Evolutionary conservation across 441 rosid species (phyloP), one percentile per base, ranked within the genome.

Genomic region (Adansonia madagascariensis): DNA sequence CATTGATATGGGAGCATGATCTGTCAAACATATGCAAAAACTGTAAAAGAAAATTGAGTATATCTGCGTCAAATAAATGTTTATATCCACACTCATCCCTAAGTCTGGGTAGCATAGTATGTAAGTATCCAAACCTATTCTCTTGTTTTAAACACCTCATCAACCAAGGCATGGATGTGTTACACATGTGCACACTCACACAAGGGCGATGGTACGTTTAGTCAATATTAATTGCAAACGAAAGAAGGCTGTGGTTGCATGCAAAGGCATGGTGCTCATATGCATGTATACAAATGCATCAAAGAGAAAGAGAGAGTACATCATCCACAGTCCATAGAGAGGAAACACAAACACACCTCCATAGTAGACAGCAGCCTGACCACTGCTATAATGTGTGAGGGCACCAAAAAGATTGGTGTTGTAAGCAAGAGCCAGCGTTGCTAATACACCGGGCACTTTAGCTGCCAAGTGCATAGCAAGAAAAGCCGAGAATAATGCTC

Each of bases 401-500:
- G 99, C 90, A 65, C 98, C 99, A 69, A 95, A 94, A 52, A 95
- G 95, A 89, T 89, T 95, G 56, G 97, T 94, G 80, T 92, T 94
- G 77, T 86, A 93, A 74, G 98, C 98, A 75, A 95, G 87, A 75
- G 97, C 99, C 63, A 95, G 80, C 14, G 97, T 95, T 59, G 98
- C 93, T 66, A 95, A 24, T 12, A 87, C 79, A 12, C 93, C 90
- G 0, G 97, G 98, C 59, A 95, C 99, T 20, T 95, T 94, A 27
- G 98, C 97, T 46, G 93, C 99, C 72, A 92, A 60, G 78, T 92
- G 90, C 99, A 95, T 95, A 17, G 98, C 99, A n/a, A 94, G 94
- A 82, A 95, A 95, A 27, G 99, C 99, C 18, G 99, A 92, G 86
- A 83, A 95, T 49, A 95, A 82, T 56, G 99, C 99, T 44, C 97